These are phyloP conservation scores for Calonectria crousiana DNA, from an alignment of 2,329 filamentous ascomycete species.

Conservation along the genomic window DNA sequence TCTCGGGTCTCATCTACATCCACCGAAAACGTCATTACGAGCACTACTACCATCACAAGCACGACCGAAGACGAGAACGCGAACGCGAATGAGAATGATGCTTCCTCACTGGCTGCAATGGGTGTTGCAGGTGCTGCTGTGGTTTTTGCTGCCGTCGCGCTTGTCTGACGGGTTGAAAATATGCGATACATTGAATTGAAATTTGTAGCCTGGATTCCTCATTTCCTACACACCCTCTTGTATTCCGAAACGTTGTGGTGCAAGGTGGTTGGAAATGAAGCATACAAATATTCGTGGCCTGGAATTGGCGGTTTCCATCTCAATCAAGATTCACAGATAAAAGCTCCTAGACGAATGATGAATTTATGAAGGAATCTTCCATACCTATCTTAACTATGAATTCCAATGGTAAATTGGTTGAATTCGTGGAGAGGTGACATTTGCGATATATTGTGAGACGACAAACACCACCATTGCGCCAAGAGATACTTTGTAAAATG, in stretches of 20 bases:
- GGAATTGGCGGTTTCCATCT: too few species aligned
- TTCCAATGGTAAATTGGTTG: too few species aligned
- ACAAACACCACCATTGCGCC: too few species aligned
- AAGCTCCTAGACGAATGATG: too few species aligned
- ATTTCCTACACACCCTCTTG: neutral
- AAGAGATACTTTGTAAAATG: too few species aligned
- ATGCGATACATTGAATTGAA: neutral
- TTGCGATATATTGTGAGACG: too few species aligned
- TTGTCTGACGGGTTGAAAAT: constrained; percentile 26
- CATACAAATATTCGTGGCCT: too few species aligned
- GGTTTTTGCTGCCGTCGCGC: constrained; percentile 33
- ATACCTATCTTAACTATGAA: too few species aligned
- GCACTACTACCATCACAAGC: constrained; percentile 22
- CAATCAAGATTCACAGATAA: too few species aligned
- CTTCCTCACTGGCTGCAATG: constrained; percentile 26
- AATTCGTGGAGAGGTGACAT: too few species aligned
- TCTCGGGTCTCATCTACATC: neutral
- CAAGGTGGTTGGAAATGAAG: too few species aligned
- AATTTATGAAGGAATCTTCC: too few species aligned
- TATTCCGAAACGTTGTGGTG: neutral
- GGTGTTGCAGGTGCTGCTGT: constrained; percentile 32
- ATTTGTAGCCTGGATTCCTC: neutral
- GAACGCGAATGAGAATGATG: constrained; percentile 25
- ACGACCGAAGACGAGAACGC: constrained; percentile 1
- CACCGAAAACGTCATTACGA: constrained; percentile 13